Base-by-base conservation (phyloP, 306 rosid species). In the Arachis stenosperma region DNA sequence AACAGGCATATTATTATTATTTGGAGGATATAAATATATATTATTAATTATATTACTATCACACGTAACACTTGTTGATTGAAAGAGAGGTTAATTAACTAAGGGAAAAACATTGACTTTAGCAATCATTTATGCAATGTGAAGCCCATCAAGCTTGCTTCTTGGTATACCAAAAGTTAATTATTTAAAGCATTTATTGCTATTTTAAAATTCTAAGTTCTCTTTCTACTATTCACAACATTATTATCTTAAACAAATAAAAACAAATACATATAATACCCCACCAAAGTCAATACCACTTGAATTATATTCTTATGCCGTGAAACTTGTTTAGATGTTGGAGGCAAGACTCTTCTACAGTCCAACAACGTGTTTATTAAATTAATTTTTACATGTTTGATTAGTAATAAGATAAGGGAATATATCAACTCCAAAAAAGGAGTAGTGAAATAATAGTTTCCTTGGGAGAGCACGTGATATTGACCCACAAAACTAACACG, bases 251-350 rank as follows among this genome's bases (percentile, higher is more conserved):
- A 60, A 66, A 33, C 29, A 60, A 3, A 63, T 50, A 46, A 36
- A 60, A 66, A 33, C 29, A 60, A 3, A 63, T 50, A 46, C 27
- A 22, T 22, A 22, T 22, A 36, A 12, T 50, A n/a, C 61, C 79
- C 67, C 55, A 60, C 66, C 54, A 71, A 83, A 79, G 86, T 83
- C 84, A 83, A 83, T 51, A 30, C 73, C 61, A 60, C 72, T 57
- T 71, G 86, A 79, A 83, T 22, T 22, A 22, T 22, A 79, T 65
- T 75, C 30, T 71, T 68, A 79, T 75, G 81, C 61, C 50, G 55
- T 11, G 12, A 30, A 66, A 58, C 67, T 46, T 57, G 61, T 70
- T 79, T 52, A 22, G 37, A 33, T 67, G 65, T 27, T 40, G 58
- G 33, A 64, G 36, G 71, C 68, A 59, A n/a, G 56, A 70, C 71